phyloP scores from a whole-genome alignment of 257 asterid genomes.

The Datura wrightii region DNA sequence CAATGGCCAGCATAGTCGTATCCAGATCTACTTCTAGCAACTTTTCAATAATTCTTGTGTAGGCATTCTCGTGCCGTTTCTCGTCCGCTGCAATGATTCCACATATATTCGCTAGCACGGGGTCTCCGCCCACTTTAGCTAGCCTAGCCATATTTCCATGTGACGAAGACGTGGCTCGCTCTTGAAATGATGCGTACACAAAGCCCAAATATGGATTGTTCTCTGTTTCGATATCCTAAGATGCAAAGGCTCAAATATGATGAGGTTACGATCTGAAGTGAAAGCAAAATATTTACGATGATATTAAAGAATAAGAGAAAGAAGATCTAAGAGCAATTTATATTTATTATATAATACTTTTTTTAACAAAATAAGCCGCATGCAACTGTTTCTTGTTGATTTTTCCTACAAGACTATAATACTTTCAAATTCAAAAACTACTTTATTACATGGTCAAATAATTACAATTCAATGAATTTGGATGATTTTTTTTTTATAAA shows the following conservation, averaged over 20 bases:
- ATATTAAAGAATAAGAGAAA: no score
- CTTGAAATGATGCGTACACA: conserved; percentile 52
- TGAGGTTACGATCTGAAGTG: no score
- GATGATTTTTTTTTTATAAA: no score
- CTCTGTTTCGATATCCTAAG: conserved; percentile 38
- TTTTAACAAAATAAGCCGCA: no score
- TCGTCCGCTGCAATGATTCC: conserved; percentile 44
- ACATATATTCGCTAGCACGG: conserved; percentile 43
- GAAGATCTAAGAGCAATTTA: background rate
- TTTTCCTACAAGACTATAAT: no score
- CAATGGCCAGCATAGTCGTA: conserved; percentile 43
- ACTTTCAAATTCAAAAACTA: no score
- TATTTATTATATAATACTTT: background rate
- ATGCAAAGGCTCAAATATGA: background rate
- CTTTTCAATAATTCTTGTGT: conserved; percentile 37
- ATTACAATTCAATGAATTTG: no score
- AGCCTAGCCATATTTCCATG: conserved; percentile 47
- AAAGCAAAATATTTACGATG: no score
- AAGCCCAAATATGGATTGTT: conserved; percentile 47
- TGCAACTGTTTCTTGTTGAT: no score
- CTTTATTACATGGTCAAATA: no score
- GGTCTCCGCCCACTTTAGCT: conserved; percentile 44
- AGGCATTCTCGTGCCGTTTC: conserved; percentile 32
- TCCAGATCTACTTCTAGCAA: conserved; percentile 45
- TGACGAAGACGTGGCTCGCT: conserved; percentile 44